A percentile compares a stretch with the other conserved stretches of the same genome.
Evolutionary conservation across 2,329 filamentous ascomycete species (phyloP).

Genomic region (Fusarium sulawesiense): DNA sequence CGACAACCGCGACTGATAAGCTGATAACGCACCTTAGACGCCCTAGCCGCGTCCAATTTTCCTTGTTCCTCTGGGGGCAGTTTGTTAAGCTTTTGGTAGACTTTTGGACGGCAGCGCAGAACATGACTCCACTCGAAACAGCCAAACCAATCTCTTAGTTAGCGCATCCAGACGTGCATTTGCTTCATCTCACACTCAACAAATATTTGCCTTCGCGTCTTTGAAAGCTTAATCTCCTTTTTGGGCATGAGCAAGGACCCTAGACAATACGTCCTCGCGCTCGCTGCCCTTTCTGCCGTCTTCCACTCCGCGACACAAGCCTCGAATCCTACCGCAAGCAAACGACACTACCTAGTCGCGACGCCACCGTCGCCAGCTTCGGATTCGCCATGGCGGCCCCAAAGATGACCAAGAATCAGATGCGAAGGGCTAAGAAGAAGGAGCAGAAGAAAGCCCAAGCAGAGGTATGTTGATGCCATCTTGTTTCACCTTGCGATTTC

Average conservation of each 20-base stretch:
- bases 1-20: constrained; percentile 32
- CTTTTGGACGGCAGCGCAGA: constrained; percentile 29
- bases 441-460: constrained; percentile 78
- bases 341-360: constrained; percentile 44
- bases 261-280: constrained; percentile 51
- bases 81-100: constrained; percentile 11
- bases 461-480: constrained; percentile 55
- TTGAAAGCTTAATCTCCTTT: neutral
- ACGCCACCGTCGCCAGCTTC: constrained; percentile 43
- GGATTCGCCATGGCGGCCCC: constrained; percentile 66
- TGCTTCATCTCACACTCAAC: constrained; percentile 11
- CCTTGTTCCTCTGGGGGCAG: neutral
- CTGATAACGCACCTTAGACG: constrained; percentile 26
- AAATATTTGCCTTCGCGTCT: neutral
- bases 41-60: constrained; percentile 6
- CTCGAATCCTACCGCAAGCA: constrained; percentile 47
- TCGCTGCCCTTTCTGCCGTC: constrained; percentile 51
- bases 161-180: constrained; percentile 25
- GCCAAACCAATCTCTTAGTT: constrained; percentile 35
- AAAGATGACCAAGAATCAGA: constrained; percentile 94
- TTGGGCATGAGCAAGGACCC: constrained; percentile 54
- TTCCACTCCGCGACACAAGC: constrained; percentile 53
- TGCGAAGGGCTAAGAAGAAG: constrained; percentile 94
- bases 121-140: constrained; percentile 27
- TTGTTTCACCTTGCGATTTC: neutral